These are phyloP conservation scores for Eragrostis tef DNA, from an alignment of 202 grass and related monocot species.

Conservation along the genomic window DNA sequence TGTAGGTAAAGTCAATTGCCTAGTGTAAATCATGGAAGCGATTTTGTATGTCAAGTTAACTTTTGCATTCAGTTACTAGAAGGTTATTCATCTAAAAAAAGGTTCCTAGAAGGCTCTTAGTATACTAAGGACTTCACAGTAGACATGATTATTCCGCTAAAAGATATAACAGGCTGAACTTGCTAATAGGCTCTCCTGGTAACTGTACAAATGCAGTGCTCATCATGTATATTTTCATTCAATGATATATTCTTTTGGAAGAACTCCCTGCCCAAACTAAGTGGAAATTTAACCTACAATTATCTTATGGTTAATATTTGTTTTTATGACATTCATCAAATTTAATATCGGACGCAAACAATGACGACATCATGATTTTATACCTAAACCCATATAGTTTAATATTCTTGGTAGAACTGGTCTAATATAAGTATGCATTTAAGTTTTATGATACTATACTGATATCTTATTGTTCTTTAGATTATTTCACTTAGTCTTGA, in stretches of 20 bases:
- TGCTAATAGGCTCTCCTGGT: not conserved
- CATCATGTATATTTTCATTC: not conserved
- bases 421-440: too few species aligned
- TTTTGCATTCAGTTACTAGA: too few species aligned
- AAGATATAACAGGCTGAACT: not conserved
- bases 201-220: not conserved
- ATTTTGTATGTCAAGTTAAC: too few species aligned
- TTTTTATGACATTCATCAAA: not conserved
- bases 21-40: not conserved
- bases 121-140: not conserved
- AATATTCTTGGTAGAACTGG: too few species aligned
- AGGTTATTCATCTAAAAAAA: too few species aligned
- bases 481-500: too few species aligned
- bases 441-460: too few species aligned
- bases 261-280: not conserved
- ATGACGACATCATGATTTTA: not conserved
- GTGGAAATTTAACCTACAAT: not conserved
- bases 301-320: not conserved
- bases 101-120: not conserved
- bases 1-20: not conserved
- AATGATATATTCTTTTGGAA: conserved; percentile 7
- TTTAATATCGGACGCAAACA: not conserved
- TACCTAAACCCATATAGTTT: too few species aligned
- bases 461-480: too few species aligned
- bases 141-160: not conserved